phyloP scores from a whole-genome alignment of 345 rosid species.

The Cardamine resedifolia region DNA sequence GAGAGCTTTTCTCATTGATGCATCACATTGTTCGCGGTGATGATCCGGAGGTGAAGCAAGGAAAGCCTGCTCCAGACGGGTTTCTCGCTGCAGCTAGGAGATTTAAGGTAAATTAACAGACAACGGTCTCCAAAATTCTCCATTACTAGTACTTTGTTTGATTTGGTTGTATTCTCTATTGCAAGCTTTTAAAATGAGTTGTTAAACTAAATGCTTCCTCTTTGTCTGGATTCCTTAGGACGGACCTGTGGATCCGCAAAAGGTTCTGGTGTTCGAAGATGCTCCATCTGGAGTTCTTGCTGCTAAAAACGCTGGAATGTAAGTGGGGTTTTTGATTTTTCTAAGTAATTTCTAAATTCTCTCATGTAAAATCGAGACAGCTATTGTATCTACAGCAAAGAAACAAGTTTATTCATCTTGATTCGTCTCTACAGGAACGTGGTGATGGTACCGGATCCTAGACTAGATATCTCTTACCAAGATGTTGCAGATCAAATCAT shows the following conservation, averaged over 20 bases:
- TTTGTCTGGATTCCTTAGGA: conserved; percentile 45
- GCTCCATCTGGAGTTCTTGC: conserved; percentile 96
- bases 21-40: conserved; percentile 93
- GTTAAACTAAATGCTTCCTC: not conserved
- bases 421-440: conserved; percentile 51
- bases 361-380: not conserved
- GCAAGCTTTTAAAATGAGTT: not conserved
- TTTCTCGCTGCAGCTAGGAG: conserved; percentile 89
- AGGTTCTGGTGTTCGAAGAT: conserved; percentile 86
- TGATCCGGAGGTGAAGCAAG: conserved; percentile 95
- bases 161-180: not conserved
- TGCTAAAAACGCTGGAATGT: conserved; percentile 93
- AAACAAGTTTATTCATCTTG: not conserved
- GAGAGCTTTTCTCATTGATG: conserved; percentile 86
- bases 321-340: conserved; percentile 39
- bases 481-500: conserved; percentile 72
- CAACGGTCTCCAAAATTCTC: not conserved
- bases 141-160: not conserved
- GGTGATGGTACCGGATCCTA: conserved; percentile 94
- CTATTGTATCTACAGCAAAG: not conserved
- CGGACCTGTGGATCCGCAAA: conserved; percentile 56
- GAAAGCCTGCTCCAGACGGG: conserved; percentile 90
- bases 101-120: conserved; percentile 70
- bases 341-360: not conserved
- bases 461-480: conserved; percentile 69